A percentile compares a stretch with the other conserved stretches of the same genome.
Conservation (phyloP, 2,329 filamentous ascomycete genomes). For the Colletotrichum ledebouriae region DNA sequence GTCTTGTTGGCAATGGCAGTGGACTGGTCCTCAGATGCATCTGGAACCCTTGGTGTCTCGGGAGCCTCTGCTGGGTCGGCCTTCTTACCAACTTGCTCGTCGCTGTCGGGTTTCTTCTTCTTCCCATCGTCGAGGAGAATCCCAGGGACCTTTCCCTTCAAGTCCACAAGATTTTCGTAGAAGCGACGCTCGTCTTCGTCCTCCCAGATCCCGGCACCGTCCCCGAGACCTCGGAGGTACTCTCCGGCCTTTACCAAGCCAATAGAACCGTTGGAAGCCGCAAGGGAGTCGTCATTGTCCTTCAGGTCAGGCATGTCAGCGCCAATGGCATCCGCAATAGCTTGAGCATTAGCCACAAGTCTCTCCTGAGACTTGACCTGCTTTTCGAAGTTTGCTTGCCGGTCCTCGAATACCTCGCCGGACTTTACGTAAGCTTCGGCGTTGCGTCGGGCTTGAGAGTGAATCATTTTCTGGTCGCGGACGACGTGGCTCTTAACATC, state of each 20-base stretch:
- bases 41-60: constrained; percentile 63
- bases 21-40: constrained; percentile 82
- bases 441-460: constrained; percentile 90
- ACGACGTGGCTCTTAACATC: constrained; percentile 91
- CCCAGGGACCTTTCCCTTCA: constrained; percentile 94
- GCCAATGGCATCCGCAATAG: constrained; percentile 88
- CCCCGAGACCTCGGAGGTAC: constrained; percentile 89
- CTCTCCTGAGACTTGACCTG: constrained; percentile 93
- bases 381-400: constrained; percentile 95
- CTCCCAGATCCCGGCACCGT: constrained; percentile 97
- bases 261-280: constrained; percentile 80
- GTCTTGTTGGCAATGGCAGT: constrained; percentile 98
- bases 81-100: constrained; percentile 87
- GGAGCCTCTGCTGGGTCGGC: constrained; percentile 66
- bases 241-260: constrained; percentile 95
- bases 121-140: constrained; percentile 94
- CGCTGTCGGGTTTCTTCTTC: constrained; percentile 88
- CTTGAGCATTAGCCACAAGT: constrained; percentile 88
- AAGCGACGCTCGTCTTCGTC: constrained; percentile 98
- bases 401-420: constrained; percentile 97
- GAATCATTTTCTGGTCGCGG: constrained; percentile 91
- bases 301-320: constrained; percentile 94
- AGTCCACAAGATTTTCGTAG: constrained; percentile 95
- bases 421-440: constrained; percentile 99
- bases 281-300: constrained; percentile 80